A percentile compares a stretch with the other conserved stretches of the same genome.
These are phyloP conservation scores for Penicillium paxilli DNA, from an alignment of 495 filamentous ascomycete genomes.

Conservation along the genomic window DNA sequence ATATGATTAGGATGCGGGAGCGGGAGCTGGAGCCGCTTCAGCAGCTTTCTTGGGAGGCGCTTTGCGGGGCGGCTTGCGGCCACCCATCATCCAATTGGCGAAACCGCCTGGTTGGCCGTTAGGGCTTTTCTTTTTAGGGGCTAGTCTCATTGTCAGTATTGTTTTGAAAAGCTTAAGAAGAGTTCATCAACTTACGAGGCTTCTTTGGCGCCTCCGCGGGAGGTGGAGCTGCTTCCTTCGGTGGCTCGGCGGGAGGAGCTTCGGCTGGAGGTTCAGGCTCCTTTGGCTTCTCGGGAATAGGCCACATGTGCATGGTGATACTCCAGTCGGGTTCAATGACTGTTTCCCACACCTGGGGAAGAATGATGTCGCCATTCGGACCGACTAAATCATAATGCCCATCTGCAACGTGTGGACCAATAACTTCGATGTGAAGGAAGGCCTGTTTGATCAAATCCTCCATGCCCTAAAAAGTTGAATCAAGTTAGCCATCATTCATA, in stretches of 20 bases:
- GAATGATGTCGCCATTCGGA: constrained; percentile 83
- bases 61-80: constrained; percentile 27
- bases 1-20: no score
- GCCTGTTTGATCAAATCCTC: constrained; percentile 85
- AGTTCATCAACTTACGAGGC: constrained; percentile 22
- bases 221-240: constrained; percentile 14
- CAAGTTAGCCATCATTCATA: constrained; percentile 8
- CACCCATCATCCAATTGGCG: constrained; percentile 44
- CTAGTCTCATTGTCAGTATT: constrained; percentile 10
- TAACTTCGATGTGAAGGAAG: constrained; percentile 79
- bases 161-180: background rate
- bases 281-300: constrained; percentile 66
- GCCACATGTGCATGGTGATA: constrained; percentile 98
- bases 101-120: constrained; percentile 34
- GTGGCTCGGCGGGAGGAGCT: constrained; percentile 19
- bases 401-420: constrained; percentile 78
- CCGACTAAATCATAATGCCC: constrained; percentile 85
- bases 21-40: constrained; percentile 5
- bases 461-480: constrained; percentile 62
- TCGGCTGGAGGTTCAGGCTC: constrained; percentile 32
- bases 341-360: constrained; percentile 84
- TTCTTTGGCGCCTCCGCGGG: constrained; percentile 37
- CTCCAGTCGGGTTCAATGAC: constrained; percentile 84
- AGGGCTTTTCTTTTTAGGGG: no score
- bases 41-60: constrained; percentile 24